Evolutionary conservation across 169 alveolate genomes (phyloP).

Genomic region (Plasmodium vinckei): DNA sequence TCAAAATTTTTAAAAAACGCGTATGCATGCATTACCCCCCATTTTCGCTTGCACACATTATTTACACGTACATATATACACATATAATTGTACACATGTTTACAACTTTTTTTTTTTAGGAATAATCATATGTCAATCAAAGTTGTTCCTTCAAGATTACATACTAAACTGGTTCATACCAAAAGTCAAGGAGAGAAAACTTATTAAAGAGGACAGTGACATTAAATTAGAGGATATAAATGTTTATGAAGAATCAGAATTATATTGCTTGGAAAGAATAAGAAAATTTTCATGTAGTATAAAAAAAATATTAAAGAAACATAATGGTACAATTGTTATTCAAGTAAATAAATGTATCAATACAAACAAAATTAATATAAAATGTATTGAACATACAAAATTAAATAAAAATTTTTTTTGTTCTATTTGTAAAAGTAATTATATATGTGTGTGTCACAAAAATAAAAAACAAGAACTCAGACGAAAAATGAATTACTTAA

Average conservation of each 20-base stretch:
- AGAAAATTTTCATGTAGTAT: constrained; percentile 52
- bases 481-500: constrained; percentile 33
- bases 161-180: constrained; percentile 86
- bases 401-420: constrained; percentile 27
- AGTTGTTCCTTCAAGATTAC: constrained; percentile 82
- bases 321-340: constrained; percentile 51
- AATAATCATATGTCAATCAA: constrained; percentile 83
- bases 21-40: too few species aligned
- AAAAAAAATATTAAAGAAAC: constrained; percentile 49
- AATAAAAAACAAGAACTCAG: constrained; percentile 34
- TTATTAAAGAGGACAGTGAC: constrained; percentile 40
- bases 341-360: constrained; percentile 30
- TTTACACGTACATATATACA: not conserved
- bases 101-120: constrained; percentile 77
- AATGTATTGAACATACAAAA: constrained; percentile 47
- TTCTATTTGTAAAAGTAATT: constrained; percentile 39
- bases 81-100: constrained; percentile 22
- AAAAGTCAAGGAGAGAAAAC: constrained; percentile 76
- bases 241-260: constrained; percentile 63
- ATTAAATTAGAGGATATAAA: constrained; percentile 60
- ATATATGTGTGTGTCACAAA: constrained; percentile 52
- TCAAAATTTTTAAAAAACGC: too few species aligned
- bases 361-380: constrained; percentile 72
- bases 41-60: too few species aligned
- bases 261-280: constrained; percentile 53